These are phyloP conservation scores for Saccharomycopsis oosterbeekiorum DNA, from an alignment of 805 yeast genomes.

Conservation along the genomic window DNA sequence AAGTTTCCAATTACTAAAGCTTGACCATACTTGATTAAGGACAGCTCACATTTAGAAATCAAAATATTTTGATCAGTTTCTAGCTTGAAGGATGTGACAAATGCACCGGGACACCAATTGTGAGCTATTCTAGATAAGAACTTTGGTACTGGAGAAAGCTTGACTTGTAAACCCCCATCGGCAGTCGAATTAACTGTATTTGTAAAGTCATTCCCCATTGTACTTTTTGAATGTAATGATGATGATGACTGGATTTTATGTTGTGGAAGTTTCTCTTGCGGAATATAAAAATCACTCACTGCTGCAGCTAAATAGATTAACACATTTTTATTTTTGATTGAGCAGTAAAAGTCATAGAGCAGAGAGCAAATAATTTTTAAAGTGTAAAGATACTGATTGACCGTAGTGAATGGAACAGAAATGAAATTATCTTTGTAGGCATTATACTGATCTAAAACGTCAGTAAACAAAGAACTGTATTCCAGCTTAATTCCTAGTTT, in stretches of 20 bases:
- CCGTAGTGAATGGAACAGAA: constrained; percentile 84
- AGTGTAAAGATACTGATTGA: constrained; percentile 86
- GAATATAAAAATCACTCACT: constrained; percentile 92
- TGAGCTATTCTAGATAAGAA: constrained; percentile 81
- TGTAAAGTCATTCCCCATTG: background rate
- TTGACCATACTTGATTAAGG: constrained; percentile 78
- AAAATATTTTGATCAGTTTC: constrained; percentile 76
- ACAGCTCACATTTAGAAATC: constrained; percentile 64
- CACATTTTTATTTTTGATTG: constrained; percentile 39
- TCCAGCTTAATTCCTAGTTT: constrained; percentile 42
- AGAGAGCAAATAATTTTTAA: constrained; percentile 54
- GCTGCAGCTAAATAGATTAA: constrained; percentile 93
- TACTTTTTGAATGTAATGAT: background rate
- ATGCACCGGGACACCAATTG: constrained; percentile 89
- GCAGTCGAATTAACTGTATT: background rate
- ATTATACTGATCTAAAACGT: constrained; percentile 30
- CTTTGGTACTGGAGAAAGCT: constrained; percentile 93
- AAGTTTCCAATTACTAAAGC: constrained; percentile 92
- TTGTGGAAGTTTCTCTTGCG: constrained; percentile 74
- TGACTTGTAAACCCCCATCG: constrained; percentile 70
- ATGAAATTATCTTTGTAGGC: constrained; percentile 27
- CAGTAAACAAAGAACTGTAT: constrained; percentile 51
- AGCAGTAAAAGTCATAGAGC: constrained; percentile 24
- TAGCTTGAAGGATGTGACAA: constrained; percentile 88
- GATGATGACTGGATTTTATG: constrained; percentile 69